A percentile compares a stretch with the other conserved stretches of the same genome.
phyloP scores from a whole-genome alignment of 495 filamentous ascomycete genomes.

The Parathielavia appendiculata region DNA sequence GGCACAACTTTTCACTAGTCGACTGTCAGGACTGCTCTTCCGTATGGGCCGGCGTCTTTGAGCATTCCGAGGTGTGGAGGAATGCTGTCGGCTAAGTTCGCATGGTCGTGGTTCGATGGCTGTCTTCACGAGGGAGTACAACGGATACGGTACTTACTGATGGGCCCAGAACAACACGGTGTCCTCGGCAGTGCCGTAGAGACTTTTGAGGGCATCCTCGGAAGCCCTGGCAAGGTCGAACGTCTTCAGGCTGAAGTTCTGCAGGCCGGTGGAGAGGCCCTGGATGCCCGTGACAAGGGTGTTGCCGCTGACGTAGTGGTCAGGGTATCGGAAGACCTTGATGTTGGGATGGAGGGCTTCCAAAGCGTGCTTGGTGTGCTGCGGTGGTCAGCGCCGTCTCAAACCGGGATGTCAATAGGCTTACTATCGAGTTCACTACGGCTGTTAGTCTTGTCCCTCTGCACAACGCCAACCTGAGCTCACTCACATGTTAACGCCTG shows the following conservation, averaged over 20 bases:
- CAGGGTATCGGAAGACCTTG: conserved; percentile 84
- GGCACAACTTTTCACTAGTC: conserved; percentile 70
- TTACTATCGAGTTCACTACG: conserved; percentile 60
- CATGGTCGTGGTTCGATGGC: no score
- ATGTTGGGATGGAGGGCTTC: conserved; percentile 83
- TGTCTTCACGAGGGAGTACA: no score
- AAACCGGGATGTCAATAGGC: neutral
- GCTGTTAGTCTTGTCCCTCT: conserved; percentile 8
- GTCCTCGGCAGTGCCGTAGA: conserved; percentile 77
- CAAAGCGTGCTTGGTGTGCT: conserved; percentile 79
- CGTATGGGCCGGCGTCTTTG: no score
- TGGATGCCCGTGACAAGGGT: conserved; percentile 40
- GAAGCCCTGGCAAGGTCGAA: conserved; percentile 55
- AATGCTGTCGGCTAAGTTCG: neutral
- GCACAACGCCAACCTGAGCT: neutral
- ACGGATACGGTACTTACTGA: conserved; percentile 39
- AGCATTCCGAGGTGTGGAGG: no score
- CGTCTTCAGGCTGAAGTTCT: conserved; percentile 43
- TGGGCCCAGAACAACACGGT: conserved; percentile 92
- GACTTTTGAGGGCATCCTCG: conserved; percentile 59
- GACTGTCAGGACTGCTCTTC: neutral
- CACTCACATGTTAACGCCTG: conserved; percentile 79
- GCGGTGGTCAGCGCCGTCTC: neutral
- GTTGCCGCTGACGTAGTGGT: conserved; percentile 73
- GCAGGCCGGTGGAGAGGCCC: conserved; percentile 31